These are phyloP conservation scores for Pichia scutulata DNA, from an alignment of 805 yeast genomes.

Conservation along the genomic window DNA sequence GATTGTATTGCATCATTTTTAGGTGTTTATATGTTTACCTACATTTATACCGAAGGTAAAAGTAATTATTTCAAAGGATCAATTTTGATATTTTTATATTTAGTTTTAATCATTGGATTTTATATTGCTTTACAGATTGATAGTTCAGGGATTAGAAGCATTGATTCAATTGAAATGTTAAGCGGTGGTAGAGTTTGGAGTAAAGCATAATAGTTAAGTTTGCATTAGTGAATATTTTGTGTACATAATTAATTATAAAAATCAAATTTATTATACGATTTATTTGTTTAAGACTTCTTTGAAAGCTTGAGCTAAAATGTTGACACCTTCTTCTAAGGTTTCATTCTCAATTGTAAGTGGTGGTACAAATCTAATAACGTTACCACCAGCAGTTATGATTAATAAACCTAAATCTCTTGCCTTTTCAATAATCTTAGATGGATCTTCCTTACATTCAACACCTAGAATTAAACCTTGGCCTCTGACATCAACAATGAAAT, in stretches of 20 bases:
- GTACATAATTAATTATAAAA: not conserved
- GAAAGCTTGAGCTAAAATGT: conserved; percentile 54
- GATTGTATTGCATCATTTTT: conserved; percentile 80
- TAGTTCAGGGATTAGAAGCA: conserved; percentile 9
- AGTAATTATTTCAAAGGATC: conserved; percentile 95
- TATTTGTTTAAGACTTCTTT: conserved; percentile 21
- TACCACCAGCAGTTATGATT: conserved; percentile 86
- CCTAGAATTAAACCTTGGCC: conserved; percentile 90
- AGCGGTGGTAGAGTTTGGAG: conserved; percentile 4
- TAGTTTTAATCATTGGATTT: conserved; percentile 73
- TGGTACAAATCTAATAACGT: conserved; percentile 86
- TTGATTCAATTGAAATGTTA: not conserved
- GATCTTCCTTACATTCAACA: conserved; percentile 62
- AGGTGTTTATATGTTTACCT: conserved; percentile 83
- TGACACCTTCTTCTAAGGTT: conserved; percentile 62
- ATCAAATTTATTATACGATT: not conserved
- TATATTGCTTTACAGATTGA: conserved; percentile 48
- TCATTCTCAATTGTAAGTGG: conserved; percentile 77
- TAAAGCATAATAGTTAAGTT: not conserved
- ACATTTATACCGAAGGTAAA: conserved; percentile 93
- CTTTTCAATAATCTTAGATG: conserved; percentile 51
- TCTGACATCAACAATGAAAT: conserved; percentile 58
- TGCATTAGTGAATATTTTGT: not conserved
- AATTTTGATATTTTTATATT: conserved; percentile 69
- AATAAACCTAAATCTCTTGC: conserved; percentile 78